A percentile compares a stretch with the other conserved stretches of the same genome.
These are phyloP conservation scores for Artemisia annua DNA, from an alignment of 129 eudicot species.

Conservation along the genomic window DNA sequence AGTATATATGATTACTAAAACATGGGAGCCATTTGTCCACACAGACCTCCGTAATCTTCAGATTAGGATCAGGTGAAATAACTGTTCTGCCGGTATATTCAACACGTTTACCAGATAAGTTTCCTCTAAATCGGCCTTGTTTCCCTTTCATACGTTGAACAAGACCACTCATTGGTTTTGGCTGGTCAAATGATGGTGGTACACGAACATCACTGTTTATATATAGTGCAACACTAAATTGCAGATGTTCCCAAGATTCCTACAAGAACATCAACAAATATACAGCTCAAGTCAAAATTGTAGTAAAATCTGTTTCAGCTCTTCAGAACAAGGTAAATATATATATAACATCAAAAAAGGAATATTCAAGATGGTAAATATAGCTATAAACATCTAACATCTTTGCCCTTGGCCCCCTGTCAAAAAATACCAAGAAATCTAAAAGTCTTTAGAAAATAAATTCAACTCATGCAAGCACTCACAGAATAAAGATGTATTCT, in stretches of 20 bases:
- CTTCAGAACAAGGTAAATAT: constrained; percentile 4
- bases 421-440: constrained; percentile 1
- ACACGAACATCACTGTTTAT: constrained; percentile 89
- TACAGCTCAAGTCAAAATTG: constrained; percentile 8
- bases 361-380: background rate
- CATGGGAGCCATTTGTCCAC: constrained; percentile 15
- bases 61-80: constrained; percentile 96
- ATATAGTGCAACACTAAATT: constrained; percentile 72
- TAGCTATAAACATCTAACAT: constrained; percentile 14
- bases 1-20: constrained; percentile 11
- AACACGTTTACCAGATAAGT: constrained; percentile 92
- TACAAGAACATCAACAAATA: constrained; percentile 31
- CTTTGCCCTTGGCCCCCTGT: constrained; percentile 2
- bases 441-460: background rate
- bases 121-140: constrained; percentile 92
- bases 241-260: constrained; percentile 63
- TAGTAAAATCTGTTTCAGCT: constrained; percentile 1
- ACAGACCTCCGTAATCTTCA: constrained; percentile 88
- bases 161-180: constrained; percentile 64
- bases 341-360: background rate
- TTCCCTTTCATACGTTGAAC: constrained; percentile 96
- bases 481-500: too few relatives aligned
- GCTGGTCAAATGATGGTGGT: constrained; percentile 26
- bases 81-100: constrained; percentile 97
- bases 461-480: background rate